Base-by-base conservation (phyloP, 495 filamentous ascomycete species). In the Saxophila tyrrhenica region DNA sequence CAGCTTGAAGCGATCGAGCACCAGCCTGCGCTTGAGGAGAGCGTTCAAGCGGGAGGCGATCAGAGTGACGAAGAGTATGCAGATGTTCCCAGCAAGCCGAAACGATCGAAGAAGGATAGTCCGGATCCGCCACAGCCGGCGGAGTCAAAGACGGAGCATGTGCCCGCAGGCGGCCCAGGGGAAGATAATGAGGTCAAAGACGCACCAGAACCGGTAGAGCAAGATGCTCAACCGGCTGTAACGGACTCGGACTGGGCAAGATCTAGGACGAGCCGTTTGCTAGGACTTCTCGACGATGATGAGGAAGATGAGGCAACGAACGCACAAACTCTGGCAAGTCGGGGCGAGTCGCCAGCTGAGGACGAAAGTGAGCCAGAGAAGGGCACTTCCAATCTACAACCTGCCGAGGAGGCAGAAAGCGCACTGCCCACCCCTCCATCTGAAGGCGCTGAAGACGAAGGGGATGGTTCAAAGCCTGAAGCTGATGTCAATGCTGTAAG, bases 191-290 rank as follows among this genome's bases (percentile, higher is more conserved):
- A 35, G 7, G 5, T 13, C 29, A 13, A 35, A 35, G 13, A 35
- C 7, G 7, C 5, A 35, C 13, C 29, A 35, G 29, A 35, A 35
- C 29, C 29, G 13, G 29, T 35, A 35, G 7, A 35, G 20, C 13
- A 32, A 2, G 3, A 7, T 23, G 46, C 50, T 22, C 11, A 48
- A n/a, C 47, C 50, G 13, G 63, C 70, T 48, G 73, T 78, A 20
- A 83, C 83, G 11, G 94, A 98, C 65, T 77, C 79, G 44, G 92
- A 99, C 65, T 99, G 92, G 92, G 74, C 95, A 48, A 82, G 92
- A 39, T 94, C 86, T 39, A 83, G 87, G 59, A 96, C 89, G n/a
- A 96, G 83, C 66, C 80, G 94, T 59, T 69, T 96, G 45, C 75
- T 97, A 35, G 94, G 89, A 64, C 71, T 97, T 20, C 73, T 87